Conservation (phyloP, 306 rosid species). For the Lotus japonicus region DNA sequence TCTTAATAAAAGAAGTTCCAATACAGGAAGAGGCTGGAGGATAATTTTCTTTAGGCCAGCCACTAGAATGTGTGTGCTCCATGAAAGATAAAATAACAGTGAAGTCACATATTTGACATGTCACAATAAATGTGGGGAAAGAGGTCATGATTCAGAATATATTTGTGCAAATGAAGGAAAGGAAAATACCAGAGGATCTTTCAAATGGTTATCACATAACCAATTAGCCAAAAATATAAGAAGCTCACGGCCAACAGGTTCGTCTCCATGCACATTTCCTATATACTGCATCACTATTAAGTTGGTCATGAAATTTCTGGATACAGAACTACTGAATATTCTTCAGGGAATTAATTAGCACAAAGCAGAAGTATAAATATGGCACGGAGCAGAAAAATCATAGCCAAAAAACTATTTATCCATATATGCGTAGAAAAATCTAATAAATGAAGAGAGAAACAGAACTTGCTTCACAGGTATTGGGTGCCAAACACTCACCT, state of each 20-base stretch:
- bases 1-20: not conserved
- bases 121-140: not conserved
- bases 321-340: constrained; percentile 6
- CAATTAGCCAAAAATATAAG: constrained; percentile 78
- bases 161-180: constrained; percentile 1
- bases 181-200: constrained; percentile 73
- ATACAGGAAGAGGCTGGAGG: not conserved
- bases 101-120: not conserved
- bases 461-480: too few relatives aligned
- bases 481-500: constrained; percentile 46
- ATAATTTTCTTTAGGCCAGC: not conserved
- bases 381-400: not conserved
- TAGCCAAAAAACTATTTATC: not conserved
- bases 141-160: not conserved
- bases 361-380: not conserved
- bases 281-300: constrained; percentile 67
- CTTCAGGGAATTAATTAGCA: not conserved
- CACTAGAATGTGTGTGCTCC: not conserved
- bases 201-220: constrained; percentile 82
- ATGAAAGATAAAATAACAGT: not conserved
- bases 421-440: not conserved
- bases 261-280: constrained; percentile 97
- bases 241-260: constrained; percentile 93
- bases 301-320: constrained; percentile 18
- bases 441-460: too few relatives aligned